phyloP scores from a whole-genome alignment of 1,139 yeast species.

The Spathaspora jeffriesii region DNA sequence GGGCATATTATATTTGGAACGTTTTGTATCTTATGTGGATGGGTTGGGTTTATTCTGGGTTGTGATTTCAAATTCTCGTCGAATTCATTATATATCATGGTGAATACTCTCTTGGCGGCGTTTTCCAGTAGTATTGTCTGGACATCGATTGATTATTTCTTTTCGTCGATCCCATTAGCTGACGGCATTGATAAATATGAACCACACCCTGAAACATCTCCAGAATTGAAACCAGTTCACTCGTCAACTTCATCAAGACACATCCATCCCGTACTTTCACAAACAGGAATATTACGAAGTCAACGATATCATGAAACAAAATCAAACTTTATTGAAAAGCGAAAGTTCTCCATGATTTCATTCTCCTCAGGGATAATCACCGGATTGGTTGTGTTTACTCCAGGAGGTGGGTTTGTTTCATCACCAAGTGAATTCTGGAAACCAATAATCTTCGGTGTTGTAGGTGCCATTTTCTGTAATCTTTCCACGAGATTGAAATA shows the following conservation, averaged over 20 bases:
- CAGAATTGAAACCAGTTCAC: background rate
- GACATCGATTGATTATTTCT: constrained; percentile 41
- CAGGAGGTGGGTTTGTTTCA: constrained; percentile 46
- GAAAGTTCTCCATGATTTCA: constrained; percentile 42
- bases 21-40: constrained; percentile 35
- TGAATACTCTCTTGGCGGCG: constrained; percentile 38
- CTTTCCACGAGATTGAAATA: constrained; percentile 44
- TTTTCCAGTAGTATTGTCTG: constrained; percentile 38
- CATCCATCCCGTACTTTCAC: constrained; percentile 11
- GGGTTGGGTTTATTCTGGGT: constrained; percentile 49
- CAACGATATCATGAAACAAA: constrained; percentile 22
- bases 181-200: constrained; percentile 11
- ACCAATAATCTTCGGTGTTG: constrained; percentile 37
- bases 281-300: constrained; percentile 20
- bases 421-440: constrained; percentile 43
- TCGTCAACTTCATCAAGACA: background rate
- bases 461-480: constrained; percentile 40
- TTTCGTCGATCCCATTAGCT: constrained; percentile 39
- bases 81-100: constrained; percentile 31
- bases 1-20: constrained; percentile 57
- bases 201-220: background rate
- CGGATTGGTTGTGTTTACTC: constrained; percentile 47
- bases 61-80: constrained; percentile 43
- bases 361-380: constrained; percentile 45
- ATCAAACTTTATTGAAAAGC: constrained; percentile 17